Percentiles rank a stretch among this genome's conserved stretches.
phyloP scores from a whole-genome alignment of 345 rosid species.

The Psidium guajava region DNA sequence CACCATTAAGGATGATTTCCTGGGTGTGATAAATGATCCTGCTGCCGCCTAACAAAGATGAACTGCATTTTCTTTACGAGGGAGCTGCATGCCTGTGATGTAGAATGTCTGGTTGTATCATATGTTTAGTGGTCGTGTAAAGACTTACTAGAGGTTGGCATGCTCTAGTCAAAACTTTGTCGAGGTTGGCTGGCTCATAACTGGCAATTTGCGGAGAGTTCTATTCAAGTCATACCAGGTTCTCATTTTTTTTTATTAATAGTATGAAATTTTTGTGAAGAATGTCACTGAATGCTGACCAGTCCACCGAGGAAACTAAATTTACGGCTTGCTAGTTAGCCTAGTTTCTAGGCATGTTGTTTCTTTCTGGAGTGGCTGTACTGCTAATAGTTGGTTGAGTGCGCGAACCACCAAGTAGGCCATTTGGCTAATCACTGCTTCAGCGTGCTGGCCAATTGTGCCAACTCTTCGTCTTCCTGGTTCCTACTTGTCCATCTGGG shows the following conservation, averaged over 20 bases:
- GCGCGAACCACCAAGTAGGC: not conserved
- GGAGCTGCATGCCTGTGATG: not conserved
- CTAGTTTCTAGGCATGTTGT: not conserved
- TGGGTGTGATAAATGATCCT: slow-evolving; percentile 93
- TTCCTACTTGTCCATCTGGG: not conserved
- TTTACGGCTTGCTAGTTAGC: not conserved
- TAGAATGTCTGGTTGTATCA: not conserved
- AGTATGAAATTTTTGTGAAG: not conserved
- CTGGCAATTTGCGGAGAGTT: not conserved
- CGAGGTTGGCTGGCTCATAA: not conserved
- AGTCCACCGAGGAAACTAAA: not conserved
- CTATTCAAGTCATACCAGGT: not conserved
- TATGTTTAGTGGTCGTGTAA: not conserved
- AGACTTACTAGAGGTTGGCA: not conserved
- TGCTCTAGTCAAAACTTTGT: not conserved
- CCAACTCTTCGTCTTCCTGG: not conserved
- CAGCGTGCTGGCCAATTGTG: not conserved
- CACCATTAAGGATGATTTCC: slow-evolving; percentile 85
- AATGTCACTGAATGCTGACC: not conserved
- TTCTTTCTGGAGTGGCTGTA: not conserved
- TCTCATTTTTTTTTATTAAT: not conserved
- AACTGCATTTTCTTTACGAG: not conserved
- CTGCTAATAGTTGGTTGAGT: not conserved
- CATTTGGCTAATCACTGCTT: not conserved
- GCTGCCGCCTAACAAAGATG: slow-evolving; percentile 23